Evolutionary conservation across 371 early-diverging fungal species (phyloP), one percentile per base, ranked within the genome.

Genomic region (Caulochytrium protostelioides): DNA sequence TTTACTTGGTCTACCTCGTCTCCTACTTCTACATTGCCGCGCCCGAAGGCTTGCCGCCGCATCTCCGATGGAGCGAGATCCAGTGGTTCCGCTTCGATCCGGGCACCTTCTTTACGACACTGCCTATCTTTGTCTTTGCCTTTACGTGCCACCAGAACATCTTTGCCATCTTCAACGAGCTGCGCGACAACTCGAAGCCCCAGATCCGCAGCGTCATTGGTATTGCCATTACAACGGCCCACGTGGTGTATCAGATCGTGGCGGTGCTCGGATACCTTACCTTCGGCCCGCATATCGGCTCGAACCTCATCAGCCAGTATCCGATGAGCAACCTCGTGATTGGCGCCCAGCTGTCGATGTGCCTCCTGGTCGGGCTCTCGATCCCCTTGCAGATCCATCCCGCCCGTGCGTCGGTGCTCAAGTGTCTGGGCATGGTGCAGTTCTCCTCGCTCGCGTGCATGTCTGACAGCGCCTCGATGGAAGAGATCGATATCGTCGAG

Each of bases 61-160:
- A 52, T 33, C 52, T 50, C 6, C 17, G 12, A 0, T 44, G 34
- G 52, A 50, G 55, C 12, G 68, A 67, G 16, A 47, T 69, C 22
- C 53, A 54, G 28, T 57, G 63, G 28, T 45, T 80, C 16, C 54
- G 55, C n/a, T 40, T 79, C 13, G 52, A 54, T 41, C 45, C 65
- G 3, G 50, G 56, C 8, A 51, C 60, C 9, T 82, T 92, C 49
- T 72, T 97, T 35, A 66, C 65, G 15, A 72, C 72, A 3, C 50
- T 97, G 17, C 97, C 98, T 2, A 83, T 97, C 28, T 97, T 98
- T 66, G 85, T 99, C 16, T 99, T 98, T 69, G 83, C 89, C n/a
- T 98, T 97, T 43, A 90, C 90, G 27, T 94, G 97, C 46, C 97
- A 91, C 48, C 89, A 89, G 52, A 94, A 94, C 74, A 78, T 91